Conservation (phyloP, 352 stramenopile genomes). For the Phytophthora aleatoria region DNA sequence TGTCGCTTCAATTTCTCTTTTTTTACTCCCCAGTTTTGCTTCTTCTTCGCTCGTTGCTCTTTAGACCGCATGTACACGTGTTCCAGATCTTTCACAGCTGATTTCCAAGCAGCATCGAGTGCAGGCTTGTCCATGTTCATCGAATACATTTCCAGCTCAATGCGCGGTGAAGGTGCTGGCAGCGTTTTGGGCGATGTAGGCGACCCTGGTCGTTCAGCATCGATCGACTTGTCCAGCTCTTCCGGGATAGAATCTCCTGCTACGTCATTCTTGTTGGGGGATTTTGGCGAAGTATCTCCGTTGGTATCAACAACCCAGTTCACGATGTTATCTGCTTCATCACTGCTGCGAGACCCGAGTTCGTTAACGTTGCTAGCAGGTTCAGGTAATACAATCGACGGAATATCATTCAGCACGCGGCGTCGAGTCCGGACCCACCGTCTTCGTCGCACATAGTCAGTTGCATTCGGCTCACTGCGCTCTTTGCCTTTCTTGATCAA, state of each 20-base stretch:
- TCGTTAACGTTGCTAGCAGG: constrained; percentile 3
- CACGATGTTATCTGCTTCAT: constrained; percentile 18
- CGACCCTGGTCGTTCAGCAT: constrained; percentile 1
- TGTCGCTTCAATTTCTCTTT: constrained; percentile 73
- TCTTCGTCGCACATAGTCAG: constrained; percentile 71
- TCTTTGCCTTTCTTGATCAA: constrained; percentile 62
- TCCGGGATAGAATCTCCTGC: constrained; percentile 11
- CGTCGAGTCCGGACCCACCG: constrained; percentile 67
- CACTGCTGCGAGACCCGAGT: constrained; percentile 34
- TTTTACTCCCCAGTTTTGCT: constrained; percentile 59
- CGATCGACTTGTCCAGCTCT: neutral
- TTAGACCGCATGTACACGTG: constrained; percentile 53
- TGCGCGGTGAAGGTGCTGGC: neutral
- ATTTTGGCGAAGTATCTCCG: constrained; percentile 33
- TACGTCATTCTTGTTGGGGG: constrained; percentile 6
- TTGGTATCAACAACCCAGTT: constrained; percentile 36
- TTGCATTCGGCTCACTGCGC: constrained; percentile 55
- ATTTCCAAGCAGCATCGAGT: constrained; percentile 60
- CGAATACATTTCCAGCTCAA: constrained; percentile 41
- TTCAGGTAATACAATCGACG: constrained; percentile 5
- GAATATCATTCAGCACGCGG: constrained; percentile 28
- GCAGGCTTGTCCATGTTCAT: constrained; percentile 57
- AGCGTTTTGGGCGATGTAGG: constrained; percentile 1
- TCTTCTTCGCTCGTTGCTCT: constrained; percentile 43
- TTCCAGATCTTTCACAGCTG: constrained; percentile 52